Evolutionary conservation across 306 rosid species (phyloP), one percentile per base, ranked within the genome.

Genomic region (Pueraria montana): DNA sequence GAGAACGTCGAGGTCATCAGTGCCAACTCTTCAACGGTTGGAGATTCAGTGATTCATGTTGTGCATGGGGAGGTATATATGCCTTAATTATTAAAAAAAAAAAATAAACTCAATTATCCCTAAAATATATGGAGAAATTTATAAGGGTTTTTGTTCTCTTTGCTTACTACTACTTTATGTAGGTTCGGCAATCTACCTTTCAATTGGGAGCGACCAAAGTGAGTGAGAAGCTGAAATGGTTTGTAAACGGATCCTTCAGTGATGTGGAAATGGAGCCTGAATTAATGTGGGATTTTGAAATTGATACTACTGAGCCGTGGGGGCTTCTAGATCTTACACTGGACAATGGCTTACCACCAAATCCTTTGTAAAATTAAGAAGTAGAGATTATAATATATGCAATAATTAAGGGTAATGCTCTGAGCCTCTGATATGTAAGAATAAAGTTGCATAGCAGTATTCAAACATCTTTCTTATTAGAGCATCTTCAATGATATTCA

Each of bases 41-140:
- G 88, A 16, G 85, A 83, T 26, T 59, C 18, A 5, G 10, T 5
- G 66, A 4, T 82, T 43, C 87, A 86, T 27, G 71, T 88, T 20
- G 52, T 94, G 14, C 92, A 81, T 17, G 94, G 89, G 6, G 78
- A 94, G 96, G 98, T n/a, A n/a, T n/a, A n/a, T 8, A 40, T 13
- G 11, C 7, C 3, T 52, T n/a, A 10, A 34, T 30, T 26, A 3
- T 32, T 27, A 58, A 3, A 16, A 17, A n/a, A n/a, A 13, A 16
- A 50, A 38, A 52, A n/a, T 1, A 0, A 5, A 61, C 12, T 13
- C 20, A 2, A 13, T 61, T 26, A 13, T 1, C 40, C 18, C 40
- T 3, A 55, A 53, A 59, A 6, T 13, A n/a, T n/a, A 59, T 24
- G 10, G 30, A 26, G 20, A 61, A 27, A 26, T 61, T 26, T 59